Base-by-base conservation (phyloP, 306 rosid species). In the Styphnolobium japonicum region DNA sequence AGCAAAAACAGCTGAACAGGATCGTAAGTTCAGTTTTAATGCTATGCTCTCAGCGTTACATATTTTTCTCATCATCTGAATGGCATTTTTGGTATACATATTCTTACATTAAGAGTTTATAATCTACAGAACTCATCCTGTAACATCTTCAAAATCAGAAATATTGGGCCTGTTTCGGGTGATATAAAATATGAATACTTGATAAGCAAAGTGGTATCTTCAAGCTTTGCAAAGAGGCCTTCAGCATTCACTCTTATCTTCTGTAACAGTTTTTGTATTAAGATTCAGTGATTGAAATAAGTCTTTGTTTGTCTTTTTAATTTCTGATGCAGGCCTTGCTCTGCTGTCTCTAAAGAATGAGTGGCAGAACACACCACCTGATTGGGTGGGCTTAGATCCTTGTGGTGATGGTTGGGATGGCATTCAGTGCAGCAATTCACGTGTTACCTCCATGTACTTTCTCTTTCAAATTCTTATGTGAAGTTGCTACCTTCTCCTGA, bases 361-460 rank as follows among this genome's bases (percentile, higher is more conserved):
- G 0, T 77, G 80, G 84, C 15, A 73, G 65, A 77, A 80, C 73
- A 40, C 22, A 1, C 89, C 89, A 6, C 71, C 53, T 0, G 65
- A 49, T 74, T 88, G 91, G 91, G 76, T 4, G 14, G 72, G 64
- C 22, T 42, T 82, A 3, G 73, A 88, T 83, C 87, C 89, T 68
- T 85, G 87, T 36, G 87, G 71, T 23, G 81, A 34, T 40, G 16
- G 10, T 19, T 88, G 91, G 91, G 80, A 12, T 0, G 89, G 87
- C 49, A 85, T 87, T 74, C 36, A 46, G 58, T 87, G 91, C 73
- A 10, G 1, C 33, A 40, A 77, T 33, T 25, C 82, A 51, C 85
- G 84, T 2, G 46, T 87, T 65, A 82, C 42, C 36, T 21, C 80
- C 77, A 72, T 87, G 89, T 87, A 82, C 74, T 75, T 22, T 64